phyloP scores from a whole-genome alignment of 2,329 filamentous ascomycete genomes.

The Alternaria burnsii region DNA sequence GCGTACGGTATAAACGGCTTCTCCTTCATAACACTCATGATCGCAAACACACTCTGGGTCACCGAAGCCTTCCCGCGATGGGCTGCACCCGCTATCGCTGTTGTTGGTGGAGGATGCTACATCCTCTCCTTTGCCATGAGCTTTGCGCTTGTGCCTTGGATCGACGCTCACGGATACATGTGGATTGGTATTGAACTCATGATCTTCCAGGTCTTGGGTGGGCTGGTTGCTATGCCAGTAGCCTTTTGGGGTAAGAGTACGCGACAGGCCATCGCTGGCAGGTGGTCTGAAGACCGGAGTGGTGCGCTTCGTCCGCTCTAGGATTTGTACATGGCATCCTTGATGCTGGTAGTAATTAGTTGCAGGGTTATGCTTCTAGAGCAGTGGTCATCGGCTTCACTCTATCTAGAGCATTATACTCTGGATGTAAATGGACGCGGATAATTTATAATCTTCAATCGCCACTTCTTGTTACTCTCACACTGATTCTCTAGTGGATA shows the following conservation, averaged over 20 bases:
- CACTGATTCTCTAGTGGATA: too few relatives aligned
- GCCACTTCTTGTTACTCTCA: background rate
- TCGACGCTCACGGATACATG: slow-evolving; percentile 35
- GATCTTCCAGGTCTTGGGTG: slow-evolving; percentile 45
- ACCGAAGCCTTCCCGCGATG: slow-evolving; percentile 46
- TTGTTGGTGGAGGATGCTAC: slow-evolving; percentile 36
- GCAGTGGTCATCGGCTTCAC: background rate
- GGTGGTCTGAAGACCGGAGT: slow-evolving; percentile 37
- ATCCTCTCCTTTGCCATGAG: slow-evolving; percentile 34
- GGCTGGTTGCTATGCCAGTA: slow-evolving; percentile 37
- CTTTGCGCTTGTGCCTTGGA: slow-evolving; percentile 37
- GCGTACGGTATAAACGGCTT: slow-evolving; percentile 43
- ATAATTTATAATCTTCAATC: background rate
- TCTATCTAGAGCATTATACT: background rate
- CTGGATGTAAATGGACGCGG: background rate
- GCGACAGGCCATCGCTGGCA: slow-evolving; percentile 39
- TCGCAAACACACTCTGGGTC: slow-evolving; percentile 42
- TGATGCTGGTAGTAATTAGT: background rate
- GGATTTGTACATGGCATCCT: background rate
- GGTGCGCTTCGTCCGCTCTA: slow-evolving; percentile 39
- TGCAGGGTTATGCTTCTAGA: background rate
- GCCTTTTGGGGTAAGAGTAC: slow-evolving; percentile 44
- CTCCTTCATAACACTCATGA: slow-evolving; percentile 33
- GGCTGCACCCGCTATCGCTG: slow-evolving; percentile 41
- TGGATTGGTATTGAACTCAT: slow-evolving; percentile 47